These are phyloP conservation scores for Syncephalastrum racemosum DNA, from an alignment of 371 early-diverging fungal genomes.

Conservation along the genomic window DNA sequence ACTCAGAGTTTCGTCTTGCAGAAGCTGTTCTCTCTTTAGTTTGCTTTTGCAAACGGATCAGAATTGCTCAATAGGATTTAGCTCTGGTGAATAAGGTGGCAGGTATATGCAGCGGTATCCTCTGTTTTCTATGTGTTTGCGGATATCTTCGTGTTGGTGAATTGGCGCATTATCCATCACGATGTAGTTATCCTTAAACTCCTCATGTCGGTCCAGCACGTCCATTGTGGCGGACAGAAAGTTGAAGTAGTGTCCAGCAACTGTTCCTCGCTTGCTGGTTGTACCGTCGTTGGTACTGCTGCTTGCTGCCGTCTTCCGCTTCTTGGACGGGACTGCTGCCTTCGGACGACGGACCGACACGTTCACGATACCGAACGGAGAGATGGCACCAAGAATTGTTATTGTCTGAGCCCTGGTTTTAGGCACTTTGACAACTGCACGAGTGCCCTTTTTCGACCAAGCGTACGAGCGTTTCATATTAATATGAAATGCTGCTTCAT, in stretches of 20 bases:
- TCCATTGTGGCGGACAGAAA: constrained; percentile 5
- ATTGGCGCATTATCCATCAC: no score
- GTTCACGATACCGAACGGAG: constrained; percentile 5
- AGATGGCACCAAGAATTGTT: constrained; percentile 13
- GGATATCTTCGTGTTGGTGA: no score
- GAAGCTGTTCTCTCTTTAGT: no score
- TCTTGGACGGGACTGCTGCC: background rate
- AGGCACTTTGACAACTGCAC: constrained; percentile 7
- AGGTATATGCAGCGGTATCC: no score
- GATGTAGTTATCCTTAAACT: no score
- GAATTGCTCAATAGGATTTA: no score
- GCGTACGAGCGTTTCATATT: constrained; percentile 8
- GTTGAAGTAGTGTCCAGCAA: constrained; percentile 15
- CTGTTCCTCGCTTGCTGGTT: constrained; percentile 9
- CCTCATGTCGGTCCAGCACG: constrained; percentile 10
- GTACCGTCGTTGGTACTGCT: background rate
- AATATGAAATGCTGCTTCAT: constrained; percentile 17
- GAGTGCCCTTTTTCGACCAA: constrained; percentile 14
- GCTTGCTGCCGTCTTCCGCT: constrained; percentile 6
- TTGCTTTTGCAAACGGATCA: no score
- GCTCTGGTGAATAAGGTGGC: no score
- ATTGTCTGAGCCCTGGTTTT: background rate
- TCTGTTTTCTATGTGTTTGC: no score
- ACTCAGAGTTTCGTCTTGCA: no score
- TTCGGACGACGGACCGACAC: constrained; percentile 7